Evolutionary conservation across 2,329 filamentous ascomycete genomes (phyloP), one percentile per base, ranked within the genome.

Genomic region (Mariannaea sp.): DNA sequence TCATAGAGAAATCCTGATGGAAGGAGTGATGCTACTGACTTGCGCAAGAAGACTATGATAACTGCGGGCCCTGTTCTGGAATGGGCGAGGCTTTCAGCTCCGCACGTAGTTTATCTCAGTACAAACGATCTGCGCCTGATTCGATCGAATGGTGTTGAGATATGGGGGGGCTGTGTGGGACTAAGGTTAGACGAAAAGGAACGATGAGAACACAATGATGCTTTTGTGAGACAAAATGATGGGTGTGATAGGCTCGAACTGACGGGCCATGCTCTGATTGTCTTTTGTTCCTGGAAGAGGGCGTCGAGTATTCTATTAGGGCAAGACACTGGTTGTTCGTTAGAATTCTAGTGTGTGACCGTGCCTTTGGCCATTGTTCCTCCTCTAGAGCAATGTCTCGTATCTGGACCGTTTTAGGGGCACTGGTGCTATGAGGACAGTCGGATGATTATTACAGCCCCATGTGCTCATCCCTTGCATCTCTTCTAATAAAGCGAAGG

Each of bases 31-130:
- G n/a, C n/a, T n/a, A n/a, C n/a, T n/a, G n/a, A n/a, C n/a, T n/a
- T n/a, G n/a, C n/a, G n/a, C n/a, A n/a, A 60, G 57, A 56, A 53
- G 53, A 39, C 26, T 41, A 50, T 17, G 40, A 42, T 44, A 57
- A 44, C 56, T 48, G 53, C 53, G 55, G 47, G 49, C 53, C 46
- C 45, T 44, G 56, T 59, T 59, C 59, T 65, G 61, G 61, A 61
- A 65, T 56, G 24, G 56, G 44, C 49, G 44, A 49, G 36, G 45
- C 27, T 33, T 41, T 17, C 51, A 42, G 39, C 43, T 58, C n/a
- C n/a, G n/a, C n/a, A n/a, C n/a, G n/a, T n/a, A 14, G 5, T 49
- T 45, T 45, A 33, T 32, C 43, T 39, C 45, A 24, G 40, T n/a
- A 22, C 32, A 50, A 39, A 27, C 27, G 50, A 58, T 55, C 50